Percentiles rank a stretch among this genome's conserved stretches.
These are phyloP conservation scores for Xylariaceae sp. DNA, from an alignment of 2,329 filamentous ascomycete genomes.

Conservation along the genomic window DNA sequence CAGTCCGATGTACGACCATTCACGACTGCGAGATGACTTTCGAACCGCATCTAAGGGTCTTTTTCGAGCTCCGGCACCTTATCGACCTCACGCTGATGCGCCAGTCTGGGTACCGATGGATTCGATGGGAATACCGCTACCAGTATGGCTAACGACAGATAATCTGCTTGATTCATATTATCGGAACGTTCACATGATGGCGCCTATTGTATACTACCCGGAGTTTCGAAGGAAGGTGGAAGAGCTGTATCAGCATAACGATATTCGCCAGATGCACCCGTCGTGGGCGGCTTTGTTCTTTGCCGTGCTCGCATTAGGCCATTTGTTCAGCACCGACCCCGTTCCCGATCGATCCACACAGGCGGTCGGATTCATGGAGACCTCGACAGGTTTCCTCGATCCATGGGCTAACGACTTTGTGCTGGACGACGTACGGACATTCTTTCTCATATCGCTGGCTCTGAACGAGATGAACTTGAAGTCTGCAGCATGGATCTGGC, in stretches of 20 bases:
- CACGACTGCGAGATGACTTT: conserved; percentile 68
- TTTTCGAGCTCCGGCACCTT: conserved; percentile 70
- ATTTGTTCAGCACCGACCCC: conserved; percentile 62
- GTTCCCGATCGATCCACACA: conserved; percentile 50
- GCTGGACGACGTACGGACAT: conserved; percentile 69
- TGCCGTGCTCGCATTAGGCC: conserved; percentile 76
- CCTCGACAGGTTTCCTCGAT: conserved; percentile 66
- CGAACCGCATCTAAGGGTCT: conserved; percentile 72
- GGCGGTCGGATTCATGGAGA: conserved; percentile 65
- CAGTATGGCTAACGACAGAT: conserved; percentile 66
- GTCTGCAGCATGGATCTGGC: conserved; percentile 80
- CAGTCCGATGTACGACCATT: conserved; percentile 63
- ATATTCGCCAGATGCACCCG: conserved; percentile 56
- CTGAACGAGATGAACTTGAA: conserved; percentile 83
- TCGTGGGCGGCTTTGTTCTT: conserved; percentile 81
- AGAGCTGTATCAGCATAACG: conserved; percentile 64
- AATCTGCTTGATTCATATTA: conserved; percentile 73
- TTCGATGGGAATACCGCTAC: conserved; percentile 63
- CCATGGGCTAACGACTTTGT: conserved; percentile 77
- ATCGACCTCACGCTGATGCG: conserved; percentile 50
- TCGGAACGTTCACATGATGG: conserved; percentile 69
- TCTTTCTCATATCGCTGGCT: conserved; percentile 72
- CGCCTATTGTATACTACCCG: conserved; percentile 86
- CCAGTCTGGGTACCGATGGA: conserved; percentile 47
- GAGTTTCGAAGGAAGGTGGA: conserved; percentile 75